These are phyloP conservation scores for Fagus sylvatica DNA, from an alignment of 306 rosid genomes.

Conservation along the genomic window DNA sequence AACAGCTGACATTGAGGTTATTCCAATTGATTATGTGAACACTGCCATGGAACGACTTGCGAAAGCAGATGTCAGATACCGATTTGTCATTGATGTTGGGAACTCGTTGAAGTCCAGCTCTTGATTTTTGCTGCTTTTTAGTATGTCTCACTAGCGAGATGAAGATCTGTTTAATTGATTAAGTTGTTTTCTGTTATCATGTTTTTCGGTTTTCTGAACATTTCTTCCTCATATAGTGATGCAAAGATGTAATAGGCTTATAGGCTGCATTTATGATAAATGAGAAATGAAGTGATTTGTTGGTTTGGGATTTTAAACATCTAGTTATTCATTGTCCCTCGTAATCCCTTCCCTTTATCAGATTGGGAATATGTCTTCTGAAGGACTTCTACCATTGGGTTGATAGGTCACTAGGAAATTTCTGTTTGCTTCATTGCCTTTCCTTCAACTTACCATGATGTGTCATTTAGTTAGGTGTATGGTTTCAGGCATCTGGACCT, in stretches of 20 bases:
- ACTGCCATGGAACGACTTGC: constrained; percentile 13
- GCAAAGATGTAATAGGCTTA: no score
- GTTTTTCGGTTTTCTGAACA: not conserved
- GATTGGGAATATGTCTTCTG: no score
- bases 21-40: constrained; percentile 5
- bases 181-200: not conserved
- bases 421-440: no score
- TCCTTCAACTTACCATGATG: no score
- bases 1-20: not conserved
- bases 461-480: no score
- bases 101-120: constrained; percentile 17
- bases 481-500: no score
- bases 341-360: not conserved
- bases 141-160: not conserved
- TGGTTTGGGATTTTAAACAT: not conserved
- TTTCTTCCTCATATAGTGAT: no score
- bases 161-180: not conserved
- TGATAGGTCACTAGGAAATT: no score
- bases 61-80: constrained; percentile 1
- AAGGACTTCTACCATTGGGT: no score
- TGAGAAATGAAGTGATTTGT: not conserved
- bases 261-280: no score
- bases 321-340: not conserved
- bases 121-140: not conserved
- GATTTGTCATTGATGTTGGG: constrained; percentile 12